Base-by-base conservation (phyloP, 352 stramenopile species). In the Phytophthora vignae region DNA sequence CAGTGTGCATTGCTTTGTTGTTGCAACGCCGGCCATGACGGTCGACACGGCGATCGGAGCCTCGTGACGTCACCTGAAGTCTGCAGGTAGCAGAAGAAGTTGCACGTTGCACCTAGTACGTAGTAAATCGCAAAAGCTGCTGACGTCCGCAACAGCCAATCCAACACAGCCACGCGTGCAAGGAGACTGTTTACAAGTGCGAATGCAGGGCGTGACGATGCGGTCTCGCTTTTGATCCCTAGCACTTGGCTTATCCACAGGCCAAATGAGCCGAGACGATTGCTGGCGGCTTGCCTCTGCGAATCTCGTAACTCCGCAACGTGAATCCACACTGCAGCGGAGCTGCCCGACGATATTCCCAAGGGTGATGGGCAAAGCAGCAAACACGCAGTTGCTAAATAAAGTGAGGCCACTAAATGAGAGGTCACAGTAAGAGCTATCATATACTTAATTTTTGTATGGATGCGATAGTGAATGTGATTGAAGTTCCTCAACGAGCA, bases 311-410 rank as follows among this genome's bases (percentile, higher is more conserved):
- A 46, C 44, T 65, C 52, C 63, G 63, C 58, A 76, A 40, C 17
- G 12, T 42, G n/a, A 2, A 14, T 46, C 4, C 21, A 46, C 11
- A 38, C 9, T 52, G 69, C 44, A 69, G 55, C 56, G 44, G 44
- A 67, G 55, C 40, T 70, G 10, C 25, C 36, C n/a, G 4, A 61
- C 29, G 38, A 60, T 53, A 61, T 57, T 64, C 38, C 19, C 11
- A 33, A 31, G 21, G 48, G 38, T 56, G 64, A 67, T 67, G 46
- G 40, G 40, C 60, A 6, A 9, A 21, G 29, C 4, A 60, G 50
- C 17, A 25, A 73, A 77, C 70, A 77, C 64, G 64, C 59, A 69
- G 60, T 77, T 77, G 69, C 58, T 52, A 42, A 29, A 68, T 36
- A n/a, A 49, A n/a, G 42, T 42, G 54, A 5, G 33, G 29, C 22